Conservation (phyloP, 2,329 filamentous ascomycete genomes). For the Calonectria naviculata region DNA sequence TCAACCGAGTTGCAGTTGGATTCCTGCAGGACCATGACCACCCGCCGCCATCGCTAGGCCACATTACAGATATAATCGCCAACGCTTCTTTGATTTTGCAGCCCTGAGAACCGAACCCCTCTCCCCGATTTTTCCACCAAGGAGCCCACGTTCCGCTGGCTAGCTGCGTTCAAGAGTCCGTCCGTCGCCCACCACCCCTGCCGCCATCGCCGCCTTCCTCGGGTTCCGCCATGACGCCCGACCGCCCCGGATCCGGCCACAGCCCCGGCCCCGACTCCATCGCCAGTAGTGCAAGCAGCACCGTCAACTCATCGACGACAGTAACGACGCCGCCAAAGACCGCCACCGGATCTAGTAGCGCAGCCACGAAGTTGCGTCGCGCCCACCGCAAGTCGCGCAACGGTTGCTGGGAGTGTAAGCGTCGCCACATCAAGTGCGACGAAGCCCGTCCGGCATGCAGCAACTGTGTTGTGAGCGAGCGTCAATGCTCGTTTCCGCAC, state of each 20-base stretch:
- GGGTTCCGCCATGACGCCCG: conserved; percentile 17
- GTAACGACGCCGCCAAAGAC: conserved; percentile 11
- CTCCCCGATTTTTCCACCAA: not conserved
- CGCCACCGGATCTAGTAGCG: not conserved
- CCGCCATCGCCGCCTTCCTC: conserved; percentile 30
- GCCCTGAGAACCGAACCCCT: not conserved
- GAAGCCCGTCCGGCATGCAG: conserved; percentile 52
- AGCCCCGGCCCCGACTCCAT: conserved; percentile 26
- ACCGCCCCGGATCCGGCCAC: conserved; percentile 27
- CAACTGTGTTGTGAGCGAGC: conserved; percentile 52
- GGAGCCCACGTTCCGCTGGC: not conserved
- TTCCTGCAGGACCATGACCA: conserved; percentile 16
- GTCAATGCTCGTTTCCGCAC: conserved; percentile 49
- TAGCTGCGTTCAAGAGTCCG: not conserved
- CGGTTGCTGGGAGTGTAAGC: conserved; percentile 53
- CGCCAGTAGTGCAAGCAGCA: conserved; percentile 18
- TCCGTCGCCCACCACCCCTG: not conserved
- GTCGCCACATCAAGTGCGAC: conserved; percentile 56
- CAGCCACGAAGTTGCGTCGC: conserved; percentile 44
- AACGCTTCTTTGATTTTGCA: not conserved
- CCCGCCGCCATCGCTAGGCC: conserved; percentile 2
- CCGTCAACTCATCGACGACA: conserved; percentile 21
- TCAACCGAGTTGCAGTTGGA: not conserved
- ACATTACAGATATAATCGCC: conserved; percentile 1
- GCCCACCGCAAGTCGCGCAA: conserved; percentile 54